Conservation (phyloP, 129 eudicot species). For the Helianthus tuberosus region DNA sequence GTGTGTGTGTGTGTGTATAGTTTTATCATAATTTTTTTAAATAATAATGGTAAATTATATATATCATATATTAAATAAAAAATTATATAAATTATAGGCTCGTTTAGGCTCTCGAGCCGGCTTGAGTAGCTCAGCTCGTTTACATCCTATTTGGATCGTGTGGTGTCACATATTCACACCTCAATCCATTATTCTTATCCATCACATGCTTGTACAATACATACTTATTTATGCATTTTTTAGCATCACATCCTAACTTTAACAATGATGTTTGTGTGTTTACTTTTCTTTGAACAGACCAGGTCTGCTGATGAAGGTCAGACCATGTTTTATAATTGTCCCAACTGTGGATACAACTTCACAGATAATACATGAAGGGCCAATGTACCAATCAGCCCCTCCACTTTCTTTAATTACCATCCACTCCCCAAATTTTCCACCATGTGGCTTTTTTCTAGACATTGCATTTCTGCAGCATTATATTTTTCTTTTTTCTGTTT, state of each 20-base stretch:
- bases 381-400: conserved; percentile 13
- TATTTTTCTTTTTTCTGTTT: neutral
- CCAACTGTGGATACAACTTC: conserved; percentile 62
- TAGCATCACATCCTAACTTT: too few species aligned
- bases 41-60: too few species aligned
- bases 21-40: too few species aligned
- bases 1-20: too few species aligned
- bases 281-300: conserved; percentile 40
- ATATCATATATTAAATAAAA: too few species aligned
- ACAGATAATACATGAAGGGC: conserved; percentile 44
- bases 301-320: conserved; percentile 98
- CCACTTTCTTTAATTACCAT: conserved; percentile 18
- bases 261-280: conserved; percentile 7
- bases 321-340: conserved; percentile 72
- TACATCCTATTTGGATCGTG: neutral
- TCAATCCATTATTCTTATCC: neutral
- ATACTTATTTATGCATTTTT: too few species aligned
- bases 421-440: neutral
- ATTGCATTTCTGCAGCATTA: neutral
- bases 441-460: neutral
- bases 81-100: too few species aligned
- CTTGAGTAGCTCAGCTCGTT: too few species aligned
- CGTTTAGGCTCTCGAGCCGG: too few species aligned
- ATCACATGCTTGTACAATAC: too few species aligned
- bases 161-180: neutral